phyloP scores from a whole-genome alignment of 495 filamentous ascomycete genomes.

The Lasiosphaeriaceae sp. region DNA sequence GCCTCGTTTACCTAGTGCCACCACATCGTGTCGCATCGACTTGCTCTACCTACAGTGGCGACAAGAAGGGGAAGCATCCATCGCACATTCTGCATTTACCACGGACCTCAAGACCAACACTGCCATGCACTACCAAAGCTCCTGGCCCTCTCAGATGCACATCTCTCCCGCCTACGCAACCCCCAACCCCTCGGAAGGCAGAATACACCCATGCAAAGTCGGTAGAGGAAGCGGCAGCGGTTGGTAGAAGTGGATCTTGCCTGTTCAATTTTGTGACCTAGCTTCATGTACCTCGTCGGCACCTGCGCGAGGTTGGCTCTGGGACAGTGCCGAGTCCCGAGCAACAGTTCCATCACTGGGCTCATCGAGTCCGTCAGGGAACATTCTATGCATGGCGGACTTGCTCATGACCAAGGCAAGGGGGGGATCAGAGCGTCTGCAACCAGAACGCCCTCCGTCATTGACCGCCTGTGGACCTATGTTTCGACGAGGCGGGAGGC shows the following conservation, averaged over 20 bases:
- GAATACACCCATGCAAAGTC: neutral
- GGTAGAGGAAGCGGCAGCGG: neutral
- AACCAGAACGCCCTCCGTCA: neutral
- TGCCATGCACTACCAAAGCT: neutral
- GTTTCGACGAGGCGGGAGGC: constrained; percentile 19
- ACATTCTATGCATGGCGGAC: constrained; percentile 9
- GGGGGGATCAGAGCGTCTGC: constrained; percentile 1
- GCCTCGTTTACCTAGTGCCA: constrained; percentile 1
- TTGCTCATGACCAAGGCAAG: neutral
- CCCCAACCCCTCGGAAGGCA: neutral
- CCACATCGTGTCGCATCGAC: constrained; percentile 1
- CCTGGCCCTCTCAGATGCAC: neutral
- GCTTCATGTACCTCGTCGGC: neutral
- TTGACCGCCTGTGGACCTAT: neutral
- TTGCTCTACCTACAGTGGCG: neutral
- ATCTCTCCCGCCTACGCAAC: neutral
- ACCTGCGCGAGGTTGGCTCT: neutral
- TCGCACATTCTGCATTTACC: neutral
- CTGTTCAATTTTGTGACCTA: neutral
- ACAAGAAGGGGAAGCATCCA: neutral
- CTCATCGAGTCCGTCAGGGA: neutral
- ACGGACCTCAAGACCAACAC: neutral
- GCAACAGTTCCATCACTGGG: neutral
- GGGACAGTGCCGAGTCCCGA: constrained; percentile 8
- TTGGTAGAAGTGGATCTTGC: neutral